A percentile compares a stretch with the other conserved stretches of the same genome.
These are phyloP conservation scores for Alternaria novae-zelandiae DNA, from an alignment of 2,329 filamentous ascomycete genomes.

Conservation along the genomic window DNA sequence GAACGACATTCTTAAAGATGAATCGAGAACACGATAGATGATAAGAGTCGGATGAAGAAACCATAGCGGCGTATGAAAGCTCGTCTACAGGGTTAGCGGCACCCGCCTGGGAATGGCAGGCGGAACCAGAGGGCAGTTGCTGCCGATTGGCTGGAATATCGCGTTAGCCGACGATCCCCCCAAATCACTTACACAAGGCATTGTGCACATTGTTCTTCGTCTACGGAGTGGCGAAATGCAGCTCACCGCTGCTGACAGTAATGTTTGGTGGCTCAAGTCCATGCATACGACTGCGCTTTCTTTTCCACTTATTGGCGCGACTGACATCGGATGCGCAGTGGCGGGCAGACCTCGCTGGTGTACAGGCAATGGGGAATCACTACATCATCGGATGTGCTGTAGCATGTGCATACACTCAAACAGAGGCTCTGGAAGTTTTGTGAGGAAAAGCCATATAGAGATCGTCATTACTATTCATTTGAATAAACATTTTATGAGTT, in stretches of 20 bases:
- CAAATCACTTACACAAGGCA: constrained; percentile 13
- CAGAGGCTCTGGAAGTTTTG: not conserved
- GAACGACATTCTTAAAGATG: constrained; percentile 6
- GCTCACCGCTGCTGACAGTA: not conserved
- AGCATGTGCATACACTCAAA: not conserved
- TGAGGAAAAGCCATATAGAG: not conserved
- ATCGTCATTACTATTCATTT: not conserved
- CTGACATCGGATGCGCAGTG: not conserved
- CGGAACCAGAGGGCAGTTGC: constrained; percentile 14
- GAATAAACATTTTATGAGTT: not conserved
- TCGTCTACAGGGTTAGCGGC: constrained; percentile 21
- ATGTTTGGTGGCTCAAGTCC: not conserved
- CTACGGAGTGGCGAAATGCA: not conserved
- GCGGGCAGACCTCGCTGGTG: not conserved
- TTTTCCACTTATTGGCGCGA: not conserved
- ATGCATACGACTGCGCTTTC: not conserved
- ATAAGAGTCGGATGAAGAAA: constrained; percentile 13
- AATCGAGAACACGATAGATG: constrained; percentile 8
- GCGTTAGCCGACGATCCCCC: constrained; percentile 7
- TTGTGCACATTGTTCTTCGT: constrained; percentile 8
- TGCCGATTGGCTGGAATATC: constrained; percentile 15
- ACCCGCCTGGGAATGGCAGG: constrained; percentile 16
- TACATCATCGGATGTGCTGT: not conserved
- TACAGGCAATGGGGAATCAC: not conserved
- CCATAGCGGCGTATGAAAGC: constrained; percentile 16